Conservation (phyloP, 2,329 filamentous ascomycete genomes). For the Ceratocystis destructans region DNA sequence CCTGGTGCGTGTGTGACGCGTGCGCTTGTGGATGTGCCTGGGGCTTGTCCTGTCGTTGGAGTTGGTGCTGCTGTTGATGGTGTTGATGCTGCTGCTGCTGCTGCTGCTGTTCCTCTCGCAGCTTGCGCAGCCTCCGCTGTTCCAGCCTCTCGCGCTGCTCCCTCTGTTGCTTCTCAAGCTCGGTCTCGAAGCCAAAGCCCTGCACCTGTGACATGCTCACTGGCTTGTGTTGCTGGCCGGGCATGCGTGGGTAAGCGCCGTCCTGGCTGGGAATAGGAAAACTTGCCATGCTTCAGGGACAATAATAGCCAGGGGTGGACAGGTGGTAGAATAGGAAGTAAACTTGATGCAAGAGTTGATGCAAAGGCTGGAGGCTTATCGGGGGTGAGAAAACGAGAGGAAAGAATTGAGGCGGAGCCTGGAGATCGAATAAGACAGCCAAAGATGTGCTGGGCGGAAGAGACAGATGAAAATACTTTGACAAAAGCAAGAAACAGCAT, state of each 20-base stretch:
- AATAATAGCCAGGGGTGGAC: background rate
- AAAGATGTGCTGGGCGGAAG: too few species aligned
- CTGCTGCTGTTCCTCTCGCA: conserved; percentile 8
- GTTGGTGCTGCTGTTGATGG: background rate
- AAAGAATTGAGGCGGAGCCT: background rate
- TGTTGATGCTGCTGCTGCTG: too few species aligned
- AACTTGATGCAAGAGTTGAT: background rate
- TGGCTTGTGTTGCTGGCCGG: conserved; percentile 9
- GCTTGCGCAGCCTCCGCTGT: conserved; percentile 2
- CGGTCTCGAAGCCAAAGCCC: conserved; percentile 13
- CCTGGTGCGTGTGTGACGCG: background rate
- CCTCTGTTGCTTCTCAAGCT: conserved; percentile 6
- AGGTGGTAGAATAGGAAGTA: too few species aligned
- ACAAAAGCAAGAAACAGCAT: background rate
- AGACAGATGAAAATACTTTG: background rate
- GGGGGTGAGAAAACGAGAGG: background rate
- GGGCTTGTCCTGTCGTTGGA: background rate
- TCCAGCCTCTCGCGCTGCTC: conserved; percentile 7
- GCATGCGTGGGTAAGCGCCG: conserved; percentile 15
- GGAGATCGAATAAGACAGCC: background rate
- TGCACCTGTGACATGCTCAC: conserved; percentile 8
- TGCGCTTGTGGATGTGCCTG: background rate
- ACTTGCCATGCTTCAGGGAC: conserved; percentile 7
- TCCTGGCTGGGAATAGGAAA: conserved; percentile 9
- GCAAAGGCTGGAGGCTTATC: background rate